phyloP scores from a whole-genome alignment of 1,284 basidiomycete species.

The Naganishia liquefaciens region DNA sequence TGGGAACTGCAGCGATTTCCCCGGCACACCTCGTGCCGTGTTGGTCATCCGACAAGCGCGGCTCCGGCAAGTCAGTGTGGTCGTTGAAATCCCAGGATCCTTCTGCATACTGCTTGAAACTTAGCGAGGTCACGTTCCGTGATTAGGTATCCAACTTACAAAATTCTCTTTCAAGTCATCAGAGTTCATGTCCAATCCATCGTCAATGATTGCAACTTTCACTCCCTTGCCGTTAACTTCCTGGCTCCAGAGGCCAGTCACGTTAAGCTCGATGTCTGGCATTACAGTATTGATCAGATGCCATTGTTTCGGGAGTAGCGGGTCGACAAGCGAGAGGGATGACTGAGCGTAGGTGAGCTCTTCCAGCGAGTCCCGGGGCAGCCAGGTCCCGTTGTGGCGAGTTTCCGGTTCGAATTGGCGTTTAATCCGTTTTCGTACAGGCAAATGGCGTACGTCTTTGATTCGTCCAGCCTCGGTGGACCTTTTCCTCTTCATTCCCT shows the following conservation, averaged over 20 bases:
- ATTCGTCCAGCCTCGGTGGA: not conserved
- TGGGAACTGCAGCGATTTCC: constrained; percentile 95
- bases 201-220: constrained; percentile 88
- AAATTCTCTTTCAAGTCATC: constrained; percentile 88
- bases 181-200: constrained; percentile 88
- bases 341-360: constrained; percentile 54
- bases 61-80: constrained; percentile 81
- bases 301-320: constrained; percentile 87
- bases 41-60: constrained; percentile 85
- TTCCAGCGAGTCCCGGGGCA: constrained; percentile 52
- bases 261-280: constrained; percentile 58
- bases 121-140: not conserved
- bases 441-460: constrained; percentile 26
- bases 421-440: constrained; percentile 65
- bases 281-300: constrained; percentile 61
- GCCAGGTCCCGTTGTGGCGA: not conserved
- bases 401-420: constrained; percentile 44
- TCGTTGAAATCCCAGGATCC: constrained; percentile 98
- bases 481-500: constrained; percentile 54
- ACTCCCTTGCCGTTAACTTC: constrained; percentile 84
- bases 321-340: constrained; percentile 74
- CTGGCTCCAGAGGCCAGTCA: constrained; percentile 63
- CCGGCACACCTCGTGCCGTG: constrained; percentile 98
- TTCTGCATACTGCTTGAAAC: constrained; percentile 70
- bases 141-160: constrained; percentile 59